Base-by-base conservation (phyloP, 75 land plant species). In the Chamaecyparis obtusa region DNA sequence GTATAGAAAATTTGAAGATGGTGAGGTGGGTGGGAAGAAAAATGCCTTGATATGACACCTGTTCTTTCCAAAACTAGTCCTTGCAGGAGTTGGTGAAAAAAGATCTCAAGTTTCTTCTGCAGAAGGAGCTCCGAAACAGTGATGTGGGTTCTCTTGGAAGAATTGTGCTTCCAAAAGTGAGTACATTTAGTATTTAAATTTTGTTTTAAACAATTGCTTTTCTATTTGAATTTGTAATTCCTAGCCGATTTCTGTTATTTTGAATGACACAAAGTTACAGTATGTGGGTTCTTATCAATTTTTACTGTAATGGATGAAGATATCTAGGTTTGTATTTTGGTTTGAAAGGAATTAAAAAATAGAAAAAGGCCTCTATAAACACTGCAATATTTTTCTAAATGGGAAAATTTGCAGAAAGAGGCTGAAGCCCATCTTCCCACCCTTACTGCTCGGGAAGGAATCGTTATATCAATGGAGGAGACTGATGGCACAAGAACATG, bases 91-190 rank as follows among this genome's bases (percentile, higher is more conserved):
- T 54, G 9, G 54, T 33, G 21, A n/a, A 51, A 83, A 84, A 72
- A 41, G 19, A 87, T 87, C 87, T 95, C 35, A 91, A 89, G 57
- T 92, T 93, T 84, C 89, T 96, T 72, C 91, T 97, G 41, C 93
- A 96, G 67, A 97, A 97, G 87, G 91, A 96, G 86, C 95, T 97
- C 2, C 90, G 88, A 80, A 91, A 93, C 91, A 97, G 94, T 86
- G 99, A 96, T 89, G 98, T 96, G 16, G 86, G 96, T 46, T 44
- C 91, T 67, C 92, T 97, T 11, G 92, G 96, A 60, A 89, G 99
- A 83, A 94, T 97, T 36, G 92, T 97, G 39, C 91, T 97, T n/a
- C 97, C 97, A 35, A 97, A 97, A 96, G 96, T 94, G 74, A 86
- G 88, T 83, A 2, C 37, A 77, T 39, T 39, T 39, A 1, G 2